These are phyloP conservation scores for Blastobotrys peoriensis DNA, from an alignment of 805 yeast species.

Conservation along the genomic window DNA sequence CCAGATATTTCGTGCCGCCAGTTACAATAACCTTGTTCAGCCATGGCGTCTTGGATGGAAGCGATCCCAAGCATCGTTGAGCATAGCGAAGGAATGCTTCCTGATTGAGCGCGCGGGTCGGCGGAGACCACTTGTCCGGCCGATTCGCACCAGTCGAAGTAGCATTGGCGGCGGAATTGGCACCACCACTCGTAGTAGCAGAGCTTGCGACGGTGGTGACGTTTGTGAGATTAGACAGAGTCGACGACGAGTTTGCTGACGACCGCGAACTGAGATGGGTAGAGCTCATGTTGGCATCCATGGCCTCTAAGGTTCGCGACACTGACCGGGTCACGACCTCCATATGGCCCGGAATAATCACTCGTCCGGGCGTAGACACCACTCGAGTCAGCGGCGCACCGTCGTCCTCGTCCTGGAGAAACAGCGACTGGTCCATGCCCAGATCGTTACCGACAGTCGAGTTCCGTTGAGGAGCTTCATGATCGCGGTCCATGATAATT, in stretches of 20 bases:
- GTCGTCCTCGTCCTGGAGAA: neutral
- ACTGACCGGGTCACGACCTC: neutral
- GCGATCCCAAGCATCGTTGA: conserved; percentile 19
- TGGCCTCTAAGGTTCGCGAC: neutral
- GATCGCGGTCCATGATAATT: neutral
- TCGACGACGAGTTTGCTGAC: neutral
- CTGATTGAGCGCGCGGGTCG: neutral
- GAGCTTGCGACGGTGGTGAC: neutral
- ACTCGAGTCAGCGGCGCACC: neutral
- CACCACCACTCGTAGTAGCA: neutral
- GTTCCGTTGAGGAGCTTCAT: neutral
- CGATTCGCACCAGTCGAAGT: too few species aligned
- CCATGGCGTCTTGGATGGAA: conserved; percentile 22
- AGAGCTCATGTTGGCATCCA: neutral
- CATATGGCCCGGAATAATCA: neutral
- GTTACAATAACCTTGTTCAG: conserved; percentile 18
- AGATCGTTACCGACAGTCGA: neutral
- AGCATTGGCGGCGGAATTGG: conserved; percentile 7
- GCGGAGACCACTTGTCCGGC: conserved; percentile 18
- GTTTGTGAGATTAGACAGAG: neutral
- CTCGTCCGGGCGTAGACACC: neutral
- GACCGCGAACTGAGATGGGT: neutral
- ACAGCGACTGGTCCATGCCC: neutral
- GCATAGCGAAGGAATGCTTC: conserved; percentile 19
- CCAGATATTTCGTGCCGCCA: conserved; percentile 18